These are phyloP conservation scores for Pleurotus djamor DNA, from an alignment of 768 basidiomycete species.

Conservation along the genomic window DNA sequence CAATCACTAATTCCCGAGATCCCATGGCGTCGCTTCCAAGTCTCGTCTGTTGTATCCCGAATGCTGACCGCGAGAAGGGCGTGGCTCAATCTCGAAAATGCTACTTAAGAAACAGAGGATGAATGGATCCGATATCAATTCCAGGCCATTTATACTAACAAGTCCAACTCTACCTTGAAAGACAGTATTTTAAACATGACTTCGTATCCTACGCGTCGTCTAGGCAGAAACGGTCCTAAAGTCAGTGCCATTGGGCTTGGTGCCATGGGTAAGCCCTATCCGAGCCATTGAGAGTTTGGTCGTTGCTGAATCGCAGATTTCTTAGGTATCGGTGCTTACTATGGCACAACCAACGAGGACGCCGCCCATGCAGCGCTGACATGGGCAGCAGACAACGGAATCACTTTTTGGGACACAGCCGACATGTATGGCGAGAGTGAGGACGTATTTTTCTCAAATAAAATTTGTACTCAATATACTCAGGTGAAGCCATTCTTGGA, in stretches of 20 bases:
- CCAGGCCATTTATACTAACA: too few relatives aligned
- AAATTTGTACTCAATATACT: background rate
- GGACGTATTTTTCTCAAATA: background rate
- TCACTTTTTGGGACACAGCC: slow-evolving; percentile 18
- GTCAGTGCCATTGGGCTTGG: slow-evolving; percentile 25
- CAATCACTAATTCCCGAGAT: too few relatives aligned
- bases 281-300: background rate
- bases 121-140: too few relatives aligned
- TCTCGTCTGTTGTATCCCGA: too few relatives aligned
- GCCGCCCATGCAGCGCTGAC: slow-evolving; percentile 14
- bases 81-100: too few relatives aligned
- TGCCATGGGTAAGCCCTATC: slow-evolving; percentile 17
- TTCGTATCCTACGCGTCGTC: slow-evolving; percentile 15
- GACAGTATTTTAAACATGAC: background rate
- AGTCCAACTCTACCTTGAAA: too few relatives aligned
- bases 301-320: background rate
- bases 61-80: too few relatives aligned
- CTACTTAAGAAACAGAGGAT: too few relatives aligned
- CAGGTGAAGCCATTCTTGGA: slow-evolving; percentile 18
- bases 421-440: slow-evolving; percentile 18
- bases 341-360: slow-evolving; percentile 17
- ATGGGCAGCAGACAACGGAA: slow-evolving; percentile 18
- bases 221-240: slow-evolving; percentile 22
- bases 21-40: too few relatives aligned
- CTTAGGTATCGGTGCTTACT: slow-evolving; percentile 20